phyloP scores from a whole-genome alignment of 2,329 filamentous ascomycete species.

The Colletotrichum plurivorum region DNA sequence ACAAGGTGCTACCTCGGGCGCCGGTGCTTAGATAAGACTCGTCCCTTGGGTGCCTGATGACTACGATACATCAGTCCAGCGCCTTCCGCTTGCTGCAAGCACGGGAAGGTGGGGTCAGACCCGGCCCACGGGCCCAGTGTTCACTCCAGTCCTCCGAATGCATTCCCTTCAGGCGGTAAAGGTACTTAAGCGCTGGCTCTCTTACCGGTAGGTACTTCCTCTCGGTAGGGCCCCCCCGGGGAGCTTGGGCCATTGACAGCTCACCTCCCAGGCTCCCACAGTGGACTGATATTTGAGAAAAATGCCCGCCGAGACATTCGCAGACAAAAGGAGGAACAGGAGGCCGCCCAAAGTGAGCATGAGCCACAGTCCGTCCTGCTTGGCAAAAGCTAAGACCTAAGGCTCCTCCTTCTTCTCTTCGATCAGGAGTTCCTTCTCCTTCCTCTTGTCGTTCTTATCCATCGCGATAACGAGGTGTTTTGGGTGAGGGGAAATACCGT shows the following conservation, averaged over 20 bases:
- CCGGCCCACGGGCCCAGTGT: slow-evolving; percentile 3
- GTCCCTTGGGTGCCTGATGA: not conserved
- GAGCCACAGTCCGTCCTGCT: slow-evolving; percentile 33
- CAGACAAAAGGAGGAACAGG: not conserved
- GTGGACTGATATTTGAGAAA: slow-evolving; percentile 21
- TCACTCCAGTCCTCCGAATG: not conserved
- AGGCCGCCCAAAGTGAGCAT: slow-evolving; percentile 30
- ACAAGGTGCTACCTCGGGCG: not conserved
- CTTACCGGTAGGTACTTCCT: slow-evolving; percentile 1
- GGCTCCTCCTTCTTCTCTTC: not conserved
- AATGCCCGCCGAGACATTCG: slow-evolving; percentile 32
- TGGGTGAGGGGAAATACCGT: too few relatives aligned
- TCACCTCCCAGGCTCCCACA: not conserved
- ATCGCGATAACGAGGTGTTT: not conserved
- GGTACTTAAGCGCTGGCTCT: too few relatives aligned
- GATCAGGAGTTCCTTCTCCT: not conserved
- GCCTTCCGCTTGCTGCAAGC: not conserved
- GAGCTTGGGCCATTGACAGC: slow-evolving; percentile 11
- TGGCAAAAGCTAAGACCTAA: slow-evolving; percentile 18
- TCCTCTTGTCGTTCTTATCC: not conserved
- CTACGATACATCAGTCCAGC: not conserved
- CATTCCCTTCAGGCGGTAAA: too few relatives aligned
- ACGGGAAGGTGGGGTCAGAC: not conserved
- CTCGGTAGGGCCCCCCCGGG: too few relatives aligned
- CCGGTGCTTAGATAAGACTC: slow-evolving; percentile 10